These are phyloP conservation scores for Fagus sylvatica DNA, from an alignment of 306 rosid species.

Conservation along the genomic window DNA sequence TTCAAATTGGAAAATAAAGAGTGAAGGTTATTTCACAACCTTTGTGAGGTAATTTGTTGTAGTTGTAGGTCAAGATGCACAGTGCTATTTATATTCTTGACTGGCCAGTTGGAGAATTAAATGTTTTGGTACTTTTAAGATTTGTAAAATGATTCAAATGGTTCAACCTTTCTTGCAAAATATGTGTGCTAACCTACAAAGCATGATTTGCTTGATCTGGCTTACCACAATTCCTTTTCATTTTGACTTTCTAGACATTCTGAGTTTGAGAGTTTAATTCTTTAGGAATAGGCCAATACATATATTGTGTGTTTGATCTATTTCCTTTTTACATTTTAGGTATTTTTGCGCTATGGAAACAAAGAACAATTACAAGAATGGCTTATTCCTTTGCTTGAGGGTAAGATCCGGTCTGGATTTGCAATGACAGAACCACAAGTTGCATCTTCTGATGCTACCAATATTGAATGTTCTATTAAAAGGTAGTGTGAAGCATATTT, in stretches of 20 bases:
- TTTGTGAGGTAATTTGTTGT: not conserved
- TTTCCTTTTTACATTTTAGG: conserved; percentile 46
- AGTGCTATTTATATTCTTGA: not conserved
- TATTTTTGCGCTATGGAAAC: conserved; percentile 82
- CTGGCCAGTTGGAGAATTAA: not conserved
- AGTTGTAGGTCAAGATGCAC: not conserved
- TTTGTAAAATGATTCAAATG: not conserved
- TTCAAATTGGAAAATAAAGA: not conserved
- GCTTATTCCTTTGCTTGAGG: conserved; percentile 94
- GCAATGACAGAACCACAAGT: conserved; percentile 94
- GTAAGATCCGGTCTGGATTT: conserved; percentile 90
- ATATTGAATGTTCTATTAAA: conserved; percentile 82
- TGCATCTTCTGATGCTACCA: conserved; percentile 96
- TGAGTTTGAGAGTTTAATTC: too few relatives aligned
- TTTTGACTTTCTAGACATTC: too few relatives aligned
- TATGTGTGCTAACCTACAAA: not conserved
- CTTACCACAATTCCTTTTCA: conserved; percentile 1
- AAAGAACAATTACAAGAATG: conserved; percentile 77
- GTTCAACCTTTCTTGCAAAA: not conserved
- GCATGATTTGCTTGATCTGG: not conserved
- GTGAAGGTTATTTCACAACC: not conserved
- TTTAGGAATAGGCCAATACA: too few relatives aligned
- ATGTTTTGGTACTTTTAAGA: not conserved
- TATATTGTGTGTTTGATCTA: conserved; percentile 16
- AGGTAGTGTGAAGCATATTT: conserved; percentile 46